phyloP scores from a whole-genome alignment of 441 rosid species.

The Arabidopsis lyrata region DNA sequence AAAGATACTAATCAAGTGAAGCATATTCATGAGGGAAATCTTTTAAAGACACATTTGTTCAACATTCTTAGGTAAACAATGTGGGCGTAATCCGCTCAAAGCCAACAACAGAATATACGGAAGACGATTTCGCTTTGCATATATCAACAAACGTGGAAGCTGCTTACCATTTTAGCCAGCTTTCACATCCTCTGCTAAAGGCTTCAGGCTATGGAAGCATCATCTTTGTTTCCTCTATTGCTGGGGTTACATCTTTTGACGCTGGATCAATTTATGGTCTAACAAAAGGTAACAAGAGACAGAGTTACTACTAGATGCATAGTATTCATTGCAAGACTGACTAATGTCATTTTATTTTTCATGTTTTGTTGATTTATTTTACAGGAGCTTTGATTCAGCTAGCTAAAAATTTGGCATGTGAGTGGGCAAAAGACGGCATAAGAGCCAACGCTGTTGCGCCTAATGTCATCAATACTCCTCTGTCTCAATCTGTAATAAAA shows the following conservation, averaged over 20 bases:
- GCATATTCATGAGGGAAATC: not conserved
- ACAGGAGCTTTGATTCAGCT: conserved; percentile 41
- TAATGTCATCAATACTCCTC: conserved; percentile 19
- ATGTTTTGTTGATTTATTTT: not conserved
- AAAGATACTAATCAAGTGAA: not conserved
- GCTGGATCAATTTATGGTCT: conserved; percentile 44
- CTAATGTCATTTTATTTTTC: not conserved
- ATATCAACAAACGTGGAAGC: conserved; percentile 52
- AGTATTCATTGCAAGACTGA: not conserved
- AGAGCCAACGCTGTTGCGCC: conserved; percentile 38
- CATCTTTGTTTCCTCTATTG: conserved; percentile 48
- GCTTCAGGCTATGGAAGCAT: conserved; percentile 51
- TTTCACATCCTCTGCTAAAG: conserved; percentile 54
- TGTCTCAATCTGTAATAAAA: conserved; percentile 17
- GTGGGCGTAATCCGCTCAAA: conserved; percentile 39
- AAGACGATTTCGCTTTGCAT: conserved; percentile 42
- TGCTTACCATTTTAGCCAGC: conserved; percentile 51
- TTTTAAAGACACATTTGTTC: not conserved
- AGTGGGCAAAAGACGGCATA: conserved; percentile 42
- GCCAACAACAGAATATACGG: conserved; percentile 42
- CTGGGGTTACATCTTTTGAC: conserved; percentile 37
- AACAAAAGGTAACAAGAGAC: conserved; percentile 47
- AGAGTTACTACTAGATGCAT: not conserved
- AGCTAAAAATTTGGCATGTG: conserved; percentile 36
- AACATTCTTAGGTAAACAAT: conserved; percentile 51